Base-by-base conservation (phyloP, 768 basidiomycete species). In the Cyathus striatus region DNA sequence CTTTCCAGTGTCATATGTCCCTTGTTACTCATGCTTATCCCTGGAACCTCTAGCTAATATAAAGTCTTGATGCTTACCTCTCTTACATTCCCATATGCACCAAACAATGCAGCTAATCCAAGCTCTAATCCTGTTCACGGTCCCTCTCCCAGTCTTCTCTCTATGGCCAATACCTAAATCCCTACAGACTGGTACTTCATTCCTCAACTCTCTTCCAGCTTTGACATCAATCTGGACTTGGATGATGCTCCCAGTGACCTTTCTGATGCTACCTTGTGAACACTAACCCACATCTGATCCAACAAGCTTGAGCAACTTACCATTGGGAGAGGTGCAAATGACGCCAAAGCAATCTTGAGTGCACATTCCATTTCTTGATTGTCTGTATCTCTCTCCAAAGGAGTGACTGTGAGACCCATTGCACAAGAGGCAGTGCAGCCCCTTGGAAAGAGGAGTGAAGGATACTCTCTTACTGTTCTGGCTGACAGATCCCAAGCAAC, bases 401-500 rank as follows among this genome's bases (percentile, higher is more conserved):
- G 17, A 18, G 7, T 6, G 9, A 36, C 7, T 9, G 35, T 36
- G 10, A 7, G 9, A 10, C 7, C 9, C 7, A 36, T 36, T 36
- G 7, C 35, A 6, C 7, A 9, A 7, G 35, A 36, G 17, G 35
- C 35, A 6, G 35, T 18, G 9, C 10, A 9, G 6, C 10, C 10
- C 17, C 7, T 36, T 10, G 35, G 7, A 6, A 12, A 7, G 7
- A 9, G 35, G 7, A 9, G 20, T 9, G 35, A 36, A 36, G 35
- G 7, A 9, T 36, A 36, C 17, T 9, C 7, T 7, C 35, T 36
- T 7, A 36, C 10, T 16, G 60, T 84, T 9, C 76, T 78, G 2
- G 47, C 52, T 20, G 65, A 76, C 48, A 79, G 79, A 18, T 57
- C 63, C 2, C 51, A 55, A 13, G 80, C 76, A 13, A 63, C 51